Evolutionary conservation across 2,329 filamentous ascomycete species (phyloP).

Genomic region (Neopestalotiopsis clavispora): DNA sequence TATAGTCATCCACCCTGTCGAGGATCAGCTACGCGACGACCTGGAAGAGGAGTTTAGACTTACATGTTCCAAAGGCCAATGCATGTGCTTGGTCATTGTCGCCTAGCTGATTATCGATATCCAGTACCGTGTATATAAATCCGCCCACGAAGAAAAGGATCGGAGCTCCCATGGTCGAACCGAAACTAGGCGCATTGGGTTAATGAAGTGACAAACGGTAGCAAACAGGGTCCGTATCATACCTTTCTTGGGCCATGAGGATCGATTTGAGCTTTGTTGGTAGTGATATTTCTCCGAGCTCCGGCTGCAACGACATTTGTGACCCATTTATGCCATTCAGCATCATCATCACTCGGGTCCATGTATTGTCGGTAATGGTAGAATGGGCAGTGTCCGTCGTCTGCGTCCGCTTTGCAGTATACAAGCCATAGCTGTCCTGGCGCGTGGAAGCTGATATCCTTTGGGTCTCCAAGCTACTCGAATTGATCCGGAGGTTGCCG

Average conservation of each 20-base stretch:
- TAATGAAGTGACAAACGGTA: background rate
- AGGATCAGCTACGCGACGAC: background rate
- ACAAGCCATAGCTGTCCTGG: constrained; percentile 9
- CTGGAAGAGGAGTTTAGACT: constrained; percentile 17
- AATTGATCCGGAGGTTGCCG: constrained; percentile 37
- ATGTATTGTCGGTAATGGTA: constrained; percentile 27
- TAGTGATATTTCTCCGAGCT: constrained; percentile 27
- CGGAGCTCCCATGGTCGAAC: constrained; percentile 34
- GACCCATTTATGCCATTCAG: constrained; percentile 33
- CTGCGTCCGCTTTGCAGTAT: constrained; percentile 14
- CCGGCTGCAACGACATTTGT: background rate
- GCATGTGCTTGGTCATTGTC: constrained; percentile 38
- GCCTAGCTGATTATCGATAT: constrained; percentile 31
- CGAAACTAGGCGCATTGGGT: constrained; percentile 27
- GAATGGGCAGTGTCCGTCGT: constrained; percentile 16
- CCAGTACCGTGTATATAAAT: constrained; percentile 36
- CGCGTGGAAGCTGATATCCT: background rate
- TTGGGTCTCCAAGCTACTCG: constrained; percentile 21
- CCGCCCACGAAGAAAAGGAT: constrained; percentile 36
- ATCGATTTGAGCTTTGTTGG: constrained; percentile 33
- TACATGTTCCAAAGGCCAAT: constrained; percentile 39
- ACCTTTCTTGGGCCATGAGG: constrained; percentile 35
- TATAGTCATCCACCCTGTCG: constrained; percentile 39
- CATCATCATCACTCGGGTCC: constrained; percentile 35
- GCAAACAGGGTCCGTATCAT: background rate